These are phyloP conservation scores for Cyclospora cayetanensis DNA, from an alignment of 169 alveolate species.

Conservation along the genomic window DNA sequence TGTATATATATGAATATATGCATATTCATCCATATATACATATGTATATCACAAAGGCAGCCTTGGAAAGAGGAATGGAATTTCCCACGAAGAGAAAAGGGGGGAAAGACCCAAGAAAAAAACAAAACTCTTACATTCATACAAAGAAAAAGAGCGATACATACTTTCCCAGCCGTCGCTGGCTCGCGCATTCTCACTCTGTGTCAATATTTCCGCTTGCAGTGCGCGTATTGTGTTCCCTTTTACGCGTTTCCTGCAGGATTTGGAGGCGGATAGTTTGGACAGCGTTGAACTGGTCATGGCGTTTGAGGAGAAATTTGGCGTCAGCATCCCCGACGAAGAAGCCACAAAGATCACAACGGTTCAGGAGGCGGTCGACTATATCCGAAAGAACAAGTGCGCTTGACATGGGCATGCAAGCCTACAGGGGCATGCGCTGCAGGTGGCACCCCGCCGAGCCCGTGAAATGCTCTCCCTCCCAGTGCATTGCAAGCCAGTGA, in stretches of 20 bases:
- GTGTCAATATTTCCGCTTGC: not conserved
- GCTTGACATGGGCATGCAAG: no score
- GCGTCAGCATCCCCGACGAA: constrained; percentile 82
- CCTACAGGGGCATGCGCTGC: no score
- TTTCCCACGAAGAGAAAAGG: not conserved
- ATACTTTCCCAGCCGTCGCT: not conserved
- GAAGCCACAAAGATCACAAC: constrained; percentile 81
- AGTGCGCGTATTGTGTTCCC: not conserved
- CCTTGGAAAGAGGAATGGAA: not conserved
- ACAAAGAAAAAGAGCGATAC: not conserved
- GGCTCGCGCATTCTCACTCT: not conserved
- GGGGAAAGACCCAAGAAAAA: not conserved
- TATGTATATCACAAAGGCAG: not conserved
- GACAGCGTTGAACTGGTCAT: constrained; percentile 86
- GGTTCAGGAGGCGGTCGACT: constrained; percentile 79
- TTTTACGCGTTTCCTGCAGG: constrained; percentile 72
- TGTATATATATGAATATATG: not conserved
- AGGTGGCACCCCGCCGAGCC: no score
- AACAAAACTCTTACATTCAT: no score
- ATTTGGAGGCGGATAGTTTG: constrained; percentile 87
- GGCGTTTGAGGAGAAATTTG: constrained; percentile 86
- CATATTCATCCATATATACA: no score
- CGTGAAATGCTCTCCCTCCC: no score
- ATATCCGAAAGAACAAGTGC: constrained; percentile 76
- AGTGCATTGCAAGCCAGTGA: no score